Conservation (phyloP, 139 green algal species). For the Gonium pectorale region DNA sequence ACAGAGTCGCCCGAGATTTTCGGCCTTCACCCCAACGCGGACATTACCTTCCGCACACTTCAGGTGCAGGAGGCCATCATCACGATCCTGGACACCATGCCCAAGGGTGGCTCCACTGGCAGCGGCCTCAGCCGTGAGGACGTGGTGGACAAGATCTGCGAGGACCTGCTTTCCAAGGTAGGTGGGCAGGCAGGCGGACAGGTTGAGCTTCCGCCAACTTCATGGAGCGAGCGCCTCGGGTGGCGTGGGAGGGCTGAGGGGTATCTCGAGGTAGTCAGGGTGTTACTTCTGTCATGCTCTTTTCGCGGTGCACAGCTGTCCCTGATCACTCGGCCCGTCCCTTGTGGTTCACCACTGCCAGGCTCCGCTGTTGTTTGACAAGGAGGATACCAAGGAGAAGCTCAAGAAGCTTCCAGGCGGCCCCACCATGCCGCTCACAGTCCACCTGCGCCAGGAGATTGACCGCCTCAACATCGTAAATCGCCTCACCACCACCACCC, state of each 20-base stretch:
- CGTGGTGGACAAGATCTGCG: slow-evolving; percentile 90
- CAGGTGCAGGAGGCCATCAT: slow-evolving; percentile 81
- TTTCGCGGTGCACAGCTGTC: too few species aligned
- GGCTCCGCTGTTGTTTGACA: slow-evolving; percentile 85
- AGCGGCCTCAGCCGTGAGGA: slow-evolving; percentile 88
- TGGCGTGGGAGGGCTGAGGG: too few species aligned
- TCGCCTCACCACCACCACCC: slow-evolving; percentile 56
- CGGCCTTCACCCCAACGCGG: slow-evolving; percentile 94
- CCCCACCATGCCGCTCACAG: slow-evolving; percentile 84
- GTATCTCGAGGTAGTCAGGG: too few species aligned
- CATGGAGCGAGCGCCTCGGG: too few species aligned
- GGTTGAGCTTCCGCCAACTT: too few species aligned
- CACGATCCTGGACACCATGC: slow-evolving; percentile 92
- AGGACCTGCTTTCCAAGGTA: slow-evolving; percentile 91
- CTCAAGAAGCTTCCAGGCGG: slow-evolving; percentile 88
- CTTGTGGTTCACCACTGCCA: too few species aligned
- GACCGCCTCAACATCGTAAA: slow-evolving; percentile 90
- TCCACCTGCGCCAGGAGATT: slow-evolving; percentile 94
- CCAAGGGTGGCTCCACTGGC: slow-evolving; percentile 77
- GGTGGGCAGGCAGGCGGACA: too few species aligned
- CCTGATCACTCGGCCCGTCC: neutral
- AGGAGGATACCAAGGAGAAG: slow-evolving; percentile 89
- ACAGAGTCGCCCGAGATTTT: slow-evolving; percentile 90
- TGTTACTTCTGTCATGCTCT: too few species aligned
- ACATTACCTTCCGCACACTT: slow-evolving; percentile 94